Evolutionary conservation across 306 rosid genomes (phyloP).

Genomic region (Cicer chorassanicum): DNA sequence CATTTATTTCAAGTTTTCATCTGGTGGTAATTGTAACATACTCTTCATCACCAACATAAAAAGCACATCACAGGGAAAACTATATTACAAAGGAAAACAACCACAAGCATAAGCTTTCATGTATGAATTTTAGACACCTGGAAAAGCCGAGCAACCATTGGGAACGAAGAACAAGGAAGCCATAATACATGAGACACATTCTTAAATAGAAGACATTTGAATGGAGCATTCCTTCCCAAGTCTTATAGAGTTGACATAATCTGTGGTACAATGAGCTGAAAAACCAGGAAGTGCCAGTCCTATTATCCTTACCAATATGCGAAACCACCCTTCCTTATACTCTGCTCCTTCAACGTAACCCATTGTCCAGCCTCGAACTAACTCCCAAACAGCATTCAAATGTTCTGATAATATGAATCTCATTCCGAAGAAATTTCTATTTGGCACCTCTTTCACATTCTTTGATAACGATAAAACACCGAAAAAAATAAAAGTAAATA

Average conservation of each 20-base stretch:
- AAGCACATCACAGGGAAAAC: conserved; percentile 2
- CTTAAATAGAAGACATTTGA: conserved; percentile 52
- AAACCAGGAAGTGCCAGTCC: conserved; percentile 77
- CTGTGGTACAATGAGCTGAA: conserved; percentile 64
- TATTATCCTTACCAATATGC: conserved; percentile 49
- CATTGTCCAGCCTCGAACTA: conserved; percentile 63
- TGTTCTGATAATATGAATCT: conserved; percentile 50
- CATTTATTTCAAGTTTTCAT: conserved; percentile 36
- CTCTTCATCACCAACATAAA: conserved; percentile 33
- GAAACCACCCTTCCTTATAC: conserved; percentile 73
- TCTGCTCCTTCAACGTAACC: conserved; percentile 64
- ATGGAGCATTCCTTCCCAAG: conserved; percentile 55
- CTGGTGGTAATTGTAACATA: conserved; percentile 5
- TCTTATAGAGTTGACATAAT: conserved; percentile 69
- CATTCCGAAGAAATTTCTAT: conserved; percentile 65
- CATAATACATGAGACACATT: conserved; percentile 19
- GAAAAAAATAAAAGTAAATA: conserved; percentile 21
- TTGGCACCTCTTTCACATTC: conserved; percentile 72
- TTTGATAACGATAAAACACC: conserved; percentile 43
- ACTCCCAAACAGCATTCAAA: conserved; percentile 79
- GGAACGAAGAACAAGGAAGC: conserved; percentile 21
- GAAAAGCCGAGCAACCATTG: conserved; percentile 16
- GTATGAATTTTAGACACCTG: conserved; percentile 22
- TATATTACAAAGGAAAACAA: conserved; percentile 18
- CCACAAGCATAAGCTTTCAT: conserved; percentile 20